Evolutionary conservation across 495 filamentous ascomycete genomes (phyloP), one percentile per base, ranked within the genome.

Genomic region (Xylaria telfairii): DNA sequence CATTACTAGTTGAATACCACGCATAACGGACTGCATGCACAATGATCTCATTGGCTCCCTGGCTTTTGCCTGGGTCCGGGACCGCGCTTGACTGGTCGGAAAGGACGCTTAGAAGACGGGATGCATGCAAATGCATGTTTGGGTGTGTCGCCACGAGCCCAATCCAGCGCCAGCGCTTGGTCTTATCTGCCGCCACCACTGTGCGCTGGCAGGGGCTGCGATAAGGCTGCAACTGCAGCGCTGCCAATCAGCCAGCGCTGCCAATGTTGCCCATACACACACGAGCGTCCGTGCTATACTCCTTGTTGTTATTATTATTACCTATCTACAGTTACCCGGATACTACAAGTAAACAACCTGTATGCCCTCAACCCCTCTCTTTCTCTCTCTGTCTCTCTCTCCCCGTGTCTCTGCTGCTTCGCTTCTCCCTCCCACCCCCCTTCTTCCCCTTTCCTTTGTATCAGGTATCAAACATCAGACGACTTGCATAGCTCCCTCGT

Each of bases 161-260:
- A 66, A 66, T 66, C 64, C 64, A 21, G 34, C 46, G 46, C n/a
- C 47, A 12, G 47, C 64, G 15, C 21, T 42, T 41, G 46, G 28
- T 54, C 64, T 66, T 66, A 66, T 66, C 64, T 66, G 64, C 64
- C 19, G 63, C 63, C 47, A 54, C 42, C 41, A 37, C 28, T 10
- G 28, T 34, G 47, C 34, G 17, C 67, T 37, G 39, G 41, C 53
- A 59, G 57, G 67, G 56, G 41, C 26, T 19, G 57, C 26, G 67
- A 69, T 69, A 69, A 69, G 67, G 59, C 59, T 63, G 67, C 67
- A 26, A 19, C 21, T 53, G 57, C 46, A 63, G 17, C n/a, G 26
- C 32, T n/a, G 12, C 57, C 67, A 60, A 53, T 54, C 57, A 62
- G 34, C 21, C 42, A n/a, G 13, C 34, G 42, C 42, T 39, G 42